Base-by-base conservation (phyloP, 805 yeast species). In the Saccharomyces jurei region DNA sequence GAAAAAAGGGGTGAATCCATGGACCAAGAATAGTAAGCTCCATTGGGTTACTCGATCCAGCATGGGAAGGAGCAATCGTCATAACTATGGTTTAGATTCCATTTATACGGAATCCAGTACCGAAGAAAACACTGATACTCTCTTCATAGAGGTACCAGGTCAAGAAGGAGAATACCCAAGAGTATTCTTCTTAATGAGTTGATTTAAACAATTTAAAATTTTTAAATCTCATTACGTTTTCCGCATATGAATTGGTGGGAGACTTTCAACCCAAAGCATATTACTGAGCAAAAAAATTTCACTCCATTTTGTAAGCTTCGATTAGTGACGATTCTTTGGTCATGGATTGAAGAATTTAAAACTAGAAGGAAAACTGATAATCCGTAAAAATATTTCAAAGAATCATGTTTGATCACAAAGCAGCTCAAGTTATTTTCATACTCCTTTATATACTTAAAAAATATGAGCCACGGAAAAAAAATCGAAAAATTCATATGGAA, bases 231-330 rank as follows among this genome's bases (percentile, higher is more conserved):
- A 70, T 62, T 71, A 63, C 75, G 77, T 67, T 84, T 83, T 83
- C 89, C 89, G 86, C 82, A 74, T 73, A 69, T 58, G 62, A 56
- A 56, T 69, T 72, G 87, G 87, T 87, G 81, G 90, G 89, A 84
- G 90, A 84, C 90, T 84, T 84, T 84, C 89, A 48, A 61, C 90
- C 90, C 89, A 80, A 84, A 83, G 86, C 86, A 69, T 69, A 60
- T 25, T n/a, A 17, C 10, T 54, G 59, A 58, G 56, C 57, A 54
- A 52, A 46, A 56, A 51, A 58, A 64, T 74, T 52, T 57, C 63
- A 63, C 53, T 74, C 82, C 78, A 52, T 41, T 77, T 59, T 76
- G 88, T 70, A 71, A 71, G 84, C 88, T 83, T 84, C 83, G 89
- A 80, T 69, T 56, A 50, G 69, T 67, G 82, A 82, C 87, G 83